Evolutionary conservation across 169 alveolate genomes (phyloP).

Genomic region (Cryptosporidium xiaoi): DNA sequence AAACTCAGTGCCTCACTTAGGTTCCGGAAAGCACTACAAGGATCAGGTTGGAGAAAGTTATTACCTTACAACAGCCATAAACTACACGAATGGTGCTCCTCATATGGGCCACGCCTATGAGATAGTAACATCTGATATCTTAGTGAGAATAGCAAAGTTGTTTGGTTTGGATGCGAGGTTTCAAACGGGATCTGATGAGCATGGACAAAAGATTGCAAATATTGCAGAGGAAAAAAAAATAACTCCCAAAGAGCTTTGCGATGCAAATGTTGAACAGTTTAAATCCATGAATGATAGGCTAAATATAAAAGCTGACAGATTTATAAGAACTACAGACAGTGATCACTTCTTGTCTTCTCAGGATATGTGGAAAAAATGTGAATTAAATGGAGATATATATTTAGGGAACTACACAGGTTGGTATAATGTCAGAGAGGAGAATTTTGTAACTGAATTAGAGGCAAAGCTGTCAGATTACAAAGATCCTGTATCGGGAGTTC

Average conservation of each 20-base stretch:
- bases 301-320: slow-evolving; percentile 80
- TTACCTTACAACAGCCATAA: slow-evolving; percentile 93
- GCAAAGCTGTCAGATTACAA: slow-evolving; percentile 87
- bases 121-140: slow-evolving; percentile 80
- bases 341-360: slow-evolving; percentile 84
- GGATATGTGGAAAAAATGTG: slow-evolving; percentile 84
- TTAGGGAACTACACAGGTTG: slow-evolving; percentile 89
- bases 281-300: slow-evolving; percentile 71
- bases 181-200: slow-evolving; percentile 93
- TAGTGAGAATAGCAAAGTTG: slow-evolving; percentile 83
- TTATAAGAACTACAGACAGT: slow-evolving; percentile 88
- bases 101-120: slow-evolving; percentile 94
- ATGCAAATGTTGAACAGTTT: slow-evolving; percentile 71
- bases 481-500: slow-evolving; percentile 87
- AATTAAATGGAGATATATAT: slow-evolving; percentile 86
- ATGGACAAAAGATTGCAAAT: slow-evolving; percentile 91
- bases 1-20: too few relatives aligned
- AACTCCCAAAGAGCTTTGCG: slow-evolving; percentile 87
- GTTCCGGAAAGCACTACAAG: background rate
- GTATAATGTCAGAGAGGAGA: slow-evolving; percentile 93
- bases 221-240: slow-evolving; percentile 86
- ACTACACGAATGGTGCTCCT: slow-evolving; percentile 92
- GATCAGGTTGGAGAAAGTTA: slow-evolving; percentile 33
- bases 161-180: slow-evolving; percentile 85
- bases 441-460: slow-evolving; percentile 89